These are phyloP conservation scores for Saturnispora serradocipensis DNA, from an alignment of 805 yeast genomes.

Conservation along the genomic window DNA sequence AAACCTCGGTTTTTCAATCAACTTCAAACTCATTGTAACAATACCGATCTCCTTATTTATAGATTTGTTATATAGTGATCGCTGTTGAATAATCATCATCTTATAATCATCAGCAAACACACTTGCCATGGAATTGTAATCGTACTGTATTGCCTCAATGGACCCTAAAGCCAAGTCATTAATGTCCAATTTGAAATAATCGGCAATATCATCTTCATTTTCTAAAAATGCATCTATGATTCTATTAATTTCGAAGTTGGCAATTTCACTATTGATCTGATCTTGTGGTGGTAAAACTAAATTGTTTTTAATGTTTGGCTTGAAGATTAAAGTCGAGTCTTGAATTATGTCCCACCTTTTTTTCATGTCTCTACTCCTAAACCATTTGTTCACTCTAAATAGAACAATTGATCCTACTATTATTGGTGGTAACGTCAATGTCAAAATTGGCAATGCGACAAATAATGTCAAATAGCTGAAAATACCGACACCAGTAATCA, in stretches of 20 bases:
- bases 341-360: constrained; percentile 19
- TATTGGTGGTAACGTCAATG: constrained; percentile 26
- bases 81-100: constrained; percentile 22
- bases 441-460: constrained; percentile 26
- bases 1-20: constrained; percentile 14
- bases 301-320: constrained; percentile 12
- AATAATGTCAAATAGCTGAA: constrained; percentile 23
- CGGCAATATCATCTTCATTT: constrained; percentile 24
- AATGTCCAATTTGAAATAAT: constrained; percentile 17
- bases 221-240: constrained; percentile 24
- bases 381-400: constrained; percentile 12
- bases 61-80: constrained; percentile 22
- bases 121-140: constrained; percentile 15
- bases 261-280: constrained; percentile 23
- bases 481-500: constrained; percentile 19
- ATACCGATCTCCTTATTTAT: constrained; percentile 20
- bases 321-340: constrained; percentile 21
- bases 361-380: constrained; percentile 10
- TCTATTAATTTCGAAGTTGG: constrained; percentile 25
- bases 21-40: constrained; percentile 18
- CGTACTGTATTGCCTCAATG: constrained; percentile 23
- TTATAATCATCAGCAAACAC: constrained; percentile 18
- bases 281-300: constrained; percentile 21
- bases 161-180: constrained; percentile 24
- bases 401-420: constrained; percentile 20